Percentiles rank a stretch among this genome's conserved stretches.
phyloP scores from a whole-genome alignment of 441 rosid species.

The Populus hybrid region DNA sequence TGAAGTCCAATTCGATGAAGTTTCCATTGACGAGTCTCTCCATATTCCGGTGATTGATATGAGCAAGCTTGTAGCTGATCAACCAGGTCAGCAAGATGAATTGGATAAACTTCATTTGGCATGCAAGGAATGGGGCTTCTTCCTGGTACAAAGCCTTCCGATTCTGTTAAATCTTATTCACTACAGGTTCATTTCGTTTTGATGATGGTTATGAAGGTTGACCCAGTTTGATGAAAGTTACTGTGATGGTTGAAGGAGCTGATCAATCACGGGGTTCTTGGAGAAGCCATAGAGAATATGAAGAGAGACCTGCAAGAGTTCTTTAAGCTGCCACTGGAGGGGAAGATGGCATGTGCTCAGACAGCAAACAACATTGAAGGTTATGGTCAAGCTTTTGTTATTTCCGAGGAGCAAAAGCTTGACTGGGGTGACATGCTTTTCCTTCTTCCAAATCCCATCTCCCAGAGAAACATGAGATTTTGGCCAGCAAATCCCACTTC shows the following conservation, averaged over 20 bases:
- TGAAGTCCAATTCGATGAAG: conserved; percentile 20
- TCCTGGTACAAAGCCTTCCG: conserved; percentile 31
- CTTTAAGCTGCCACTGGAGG: conserved; percentile 37
- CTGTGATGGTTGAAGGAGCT: conserved; percentile 23
- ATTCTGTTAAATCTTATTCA: neutral
- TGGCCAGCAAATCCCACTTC: conserved; percentile 9
- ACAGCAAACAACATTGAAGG: conserved; percentile 35
- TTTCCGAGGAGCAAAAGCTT: conserved; percentile 46
- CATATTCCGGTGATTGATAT: conserved; percentile 39
- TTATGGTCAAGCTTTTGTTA: conserved; percentile 49
- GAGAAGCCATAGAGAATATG: conserved; percentile 30
- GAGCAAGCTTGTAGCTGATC: conserved; percentile 23
- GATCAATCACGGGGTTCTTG: conserved; percentile 36
- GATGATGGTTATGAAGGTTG: too few species aligned
- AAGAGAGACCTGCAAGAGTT: conserved; percentile 33
- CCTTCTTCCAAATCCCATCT: conserved; percentile 27
- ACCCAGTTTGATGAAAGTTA: too few species aligned
- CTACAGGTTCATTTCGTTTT: neutral
- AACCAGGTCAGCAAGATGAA: conserved; percentile 18
- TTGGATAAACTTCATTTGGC: conserved; percentile 38
- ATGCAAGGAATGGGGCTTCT: conserved; percentile 55
- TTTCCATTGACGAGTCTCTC: conserved; percentile 23
- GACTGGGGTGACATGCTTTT: conserved; percentile 53
- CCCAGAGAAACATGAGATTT: conserved; percentile 15
- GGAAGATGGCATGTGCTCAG: conserved; percentile 38